A percentile compares a stretch with the other conserved stretches of the same genome.
Conservation (phyloP, 768 basidiomycete genomes). For the Suillus tomentosus region DNA sequence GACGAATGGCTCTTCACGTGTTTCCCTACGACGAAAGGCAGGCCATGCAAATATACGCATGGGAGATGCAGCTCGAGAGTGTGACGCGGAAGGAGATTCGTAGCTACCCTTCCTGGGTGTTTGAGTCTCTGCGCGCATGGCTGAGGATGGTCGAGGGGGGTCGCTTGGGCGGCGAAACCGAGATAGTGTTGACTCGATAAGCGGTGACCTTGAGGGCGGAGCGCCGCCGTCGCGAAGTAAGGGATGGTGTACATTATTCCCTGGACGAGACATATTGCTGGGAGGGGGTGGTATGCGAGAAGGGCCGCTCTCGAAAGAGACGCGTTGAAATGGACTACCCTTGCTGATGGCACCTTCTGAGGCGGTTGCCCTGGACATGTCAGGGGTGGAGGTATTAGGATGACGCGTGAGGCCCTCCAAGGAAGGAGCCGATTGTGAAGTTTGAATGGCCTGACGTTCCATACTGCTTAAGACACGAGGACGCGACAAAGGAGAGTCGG, state of each 20-base stretch:
- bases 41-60: conserved; percentile 59
- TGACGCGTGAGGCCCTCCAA: conserved; percentile 29
- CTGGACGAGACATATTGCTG: conserved; percentile 27
- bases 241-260: conserved; percentile 36
- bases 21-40: conserved; percentile 50
- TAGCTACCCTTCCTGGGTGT: conserved; percentile 25
- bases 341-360: conserved; percentile 43
- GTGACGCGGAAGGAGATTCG: conserved; percentile 37
- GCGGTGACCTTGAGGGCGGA: conserved; percentile 14
- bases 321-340: conserved; percentile 50
- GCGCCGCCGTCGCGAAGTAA: conserved; percentile 20
- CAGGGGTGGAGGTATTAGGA: conserved; percentile 23
- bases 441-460: conserved; percentile 39
- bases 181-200: conserved; percentile 9
- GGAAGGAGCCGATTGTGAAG: conserved; percentile 44
- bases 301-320: conserved; percentile 55
- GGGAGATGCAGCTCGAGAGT: conserved; percentile 53
- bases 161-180: conserved; percentile 12
- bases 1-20: conserved; percentile 55
- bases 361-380: conserved; percentile 23
- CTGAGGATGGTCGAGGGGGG: conserved; percentile 14
- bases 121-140: conserved; percentile 16
- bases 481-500: conserved; percentile 36
- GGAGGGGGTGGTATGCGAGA: conserved; percentile 36
- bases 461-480: conserved; percentile 35